These are phyloP conservation scores for Ammopiptanthus mongolicus DNA, from an alignment of 306 rosid genomes.

Conservation along the genomic window DNA sequence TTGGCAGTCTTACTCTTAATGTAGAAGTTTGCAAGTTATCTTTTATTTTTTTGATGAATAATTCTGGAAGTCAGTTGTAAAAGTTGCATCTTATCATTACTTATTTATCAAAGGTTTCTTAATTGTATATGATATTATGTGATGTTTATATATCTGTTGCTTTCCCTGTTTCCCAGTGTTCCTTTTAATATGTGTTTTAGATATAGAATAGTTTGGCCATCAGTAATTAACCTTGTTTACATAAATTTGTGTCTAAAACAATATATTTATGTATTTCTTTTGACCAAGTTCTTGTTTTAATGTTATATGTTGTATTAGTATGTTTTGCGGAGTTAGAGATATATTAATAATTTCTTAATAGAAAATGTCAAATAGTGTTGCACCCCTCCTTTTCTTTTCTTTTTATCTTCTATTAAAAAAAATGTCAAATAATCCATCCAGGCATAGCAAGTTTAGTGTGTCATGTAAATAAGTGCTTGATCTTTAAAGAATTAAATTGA, in stretches of 20 bases:
- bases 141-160: not conserved
- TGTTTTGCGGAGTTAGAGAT: not conserved
- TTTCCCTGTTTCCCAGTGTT: not conserved
- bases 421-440: not conserved
- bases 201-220: not conserved
- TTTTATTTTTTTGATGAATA: not conserved
- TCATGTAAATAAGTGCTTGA: constrained; percentile 6
- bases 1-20: not conserved
- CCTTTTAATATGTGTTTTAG: not conserved
- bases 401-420: not conserved
- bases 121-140: not conserved
- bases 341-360: not conserved
- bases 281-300: not conserved
- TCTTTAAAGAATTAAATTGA: not conserved
- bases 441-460: not conserved
- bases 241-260: not conserved
- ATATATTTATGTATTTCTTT: not conserved
- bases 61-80: constrained; percentile 4
- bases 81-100: not conserved
- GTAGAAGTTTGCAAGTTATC: not conserved
- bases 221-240: not conserved
- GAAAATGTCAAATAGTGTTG: not conserved
- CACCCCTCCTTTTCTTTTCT: not conserved
- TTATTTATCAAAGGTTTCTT: not conserved
- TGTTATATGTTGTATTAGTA: not conserved